Conservation (phyloP, 352 stramenopile genomes). For the Globisporangium heterothallicum region DNA sequence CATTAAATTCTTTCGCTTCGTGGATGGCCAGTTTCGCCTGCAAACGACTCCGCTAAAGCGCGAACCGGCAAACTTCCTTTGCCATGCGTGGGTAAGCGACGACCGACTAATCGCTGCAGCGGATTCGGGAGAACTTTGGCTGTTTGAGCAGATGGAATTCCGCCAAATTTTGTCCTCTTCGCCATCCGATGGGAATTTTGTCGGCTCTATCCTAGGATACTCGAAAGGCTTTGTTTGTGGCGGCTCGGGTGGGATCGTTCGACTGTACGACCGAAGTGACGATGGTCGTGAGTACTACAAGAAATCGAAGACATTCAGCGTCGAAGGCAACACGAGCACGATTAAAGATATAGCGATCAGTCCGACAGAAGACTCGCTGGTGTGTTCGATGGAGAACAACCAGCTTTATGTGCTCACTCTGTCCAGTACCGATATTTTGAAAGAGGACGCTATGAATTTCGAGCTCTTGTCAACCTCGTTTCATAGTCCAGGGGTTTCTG, state of each 20-base stretch:
- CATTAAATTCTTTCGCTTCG: constrained; percentile 87
- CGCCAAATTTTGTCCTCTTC: constrained; percentile 69
- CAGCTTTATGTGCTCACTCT: constrained; percentile 90
- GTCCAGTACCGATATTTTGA: constrained; percentile 89
- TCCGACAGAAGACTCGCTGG: constrained; percentile 85
- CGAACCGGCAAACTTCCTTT: constrained; percentile 84
- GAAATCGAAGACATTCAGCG: constrained; percentile 84
- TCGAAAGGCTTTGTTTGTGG: constrained; percentile 88
- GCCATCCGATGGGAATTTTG: constrained; percentile 69
- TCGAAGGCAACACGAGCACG: constrained; percentile 76
- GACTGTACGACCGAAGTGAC: constrained; percentile 84
- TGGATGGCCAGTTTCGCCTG: constrained; percentile 75
- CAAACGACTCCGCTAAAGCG: constrained; percentile 67
- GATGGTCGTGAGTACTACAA: constrained; percentile 88
- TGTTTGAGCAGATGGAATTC: constrained; percentile 93
- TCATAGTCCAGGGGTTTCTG: constrained; percentile 62
- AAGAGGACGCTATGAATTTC: constrained; percentile 93
- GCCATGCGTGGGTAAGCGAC: constrained; percentile 89
- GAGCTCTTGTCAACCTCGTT: constrained; percentile 87
- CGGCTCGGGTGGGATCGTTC: constrained; percentile 64
- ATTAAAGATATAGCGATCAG: constrained; percentile 85
- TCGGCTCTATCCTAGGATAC: constrained; percentile 84
- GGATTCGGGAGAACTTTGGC: constrained; percentile 85
- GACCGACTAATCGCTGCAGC: constrained; percentile 88
- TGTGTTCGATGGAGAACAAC: constrained; percentile 85